Evolutionary conservation across 495 filamentous ascomycete species (phyloP), one percentile per base, ranked within the genome.

Genomic region (Bacidia rubella): DNA sequence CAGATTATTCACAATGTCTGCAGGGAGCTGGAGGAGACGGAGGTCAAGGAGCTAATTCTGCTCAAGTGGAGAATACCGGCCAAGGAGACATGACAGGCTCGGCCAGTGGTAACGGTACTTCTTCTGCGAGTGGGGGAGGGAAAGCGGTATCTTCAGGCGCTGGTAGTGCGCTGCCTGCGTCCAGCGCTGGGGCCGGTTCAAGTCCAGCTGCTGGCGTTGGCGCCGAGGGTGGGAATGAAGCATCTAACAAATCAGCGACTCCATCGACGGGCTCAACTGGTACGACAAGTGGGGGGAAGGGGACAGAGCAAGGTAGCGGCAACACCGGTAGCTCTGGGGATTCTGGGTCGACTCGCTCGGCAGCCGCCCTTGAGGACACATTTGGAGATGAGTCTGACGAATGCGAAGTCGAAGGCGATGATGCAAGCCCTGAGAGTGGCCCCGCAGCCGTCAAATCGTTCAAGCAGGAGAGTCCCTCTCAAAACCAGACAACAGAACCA

Each of bases 1-100:
- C 47, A 50, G 47, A 39, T 25, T 50, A 50, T 12, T 50, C 47
- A 10, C 47, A 50, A 50, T 50, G 47, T 22, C 25, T 47, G n/a
- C 17, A 47, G n/a, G 45, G 45, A n/a, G 10, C 32, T 10, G 32
- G 32, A 39, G 32, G 32, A 9, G n/a, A 39, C 32, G n/a, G 10
- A 9, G 32, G 32, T n/a, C 32, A 39, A 39, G 32, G 32, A 39
- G 32, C 10, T 39, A 39, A 39, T n/a, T 10, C 32, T n/a, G 32
- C 10, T n/a, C 32, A 39, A 39, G 32, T 9, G n/a, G 32, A n/a
- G 10, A 39, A 39, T n/a, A 39, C 32, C 32, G 32, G 32, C 32
- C 32, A 39, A n/a, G 32, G 32, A 39, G 32, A n/a, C 32, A 39
- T 10, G 10, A 39, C 9, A 10, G 32, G 32, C 41, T 35, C 15